A percentile compares a stretch with the other conserved stretches of the same genome.
phyloP scores from a whole-genome alignment of 306 rosid genomes.

The Ceratonia siliqua region DNA sequence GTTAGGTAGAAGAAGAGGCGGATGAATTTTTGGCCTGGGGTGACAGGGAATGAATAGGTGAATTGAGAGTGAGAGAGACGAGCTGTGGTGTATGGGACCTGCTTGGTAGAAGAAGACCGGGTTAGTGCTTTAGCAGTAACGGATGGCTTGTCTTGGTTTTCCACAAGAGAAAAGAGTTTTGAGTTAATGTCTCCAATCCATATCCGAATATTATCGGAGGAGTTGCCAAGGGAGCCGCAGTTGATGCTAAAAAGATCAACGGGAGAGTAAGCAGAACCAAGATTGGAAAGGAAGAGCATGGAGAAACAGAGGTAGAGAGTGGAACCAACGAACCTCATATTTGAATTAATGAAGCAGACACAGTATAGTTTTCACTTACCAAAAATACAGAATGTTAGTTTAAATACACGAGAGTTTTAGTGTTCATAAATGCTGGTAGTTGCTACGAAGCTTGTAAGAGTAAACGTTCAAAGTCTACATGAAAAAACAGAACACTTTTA shows the following conservation, averaged over 20 bases:
- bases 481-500: no score
- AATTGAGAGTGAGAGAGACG: constrained; percentile 42
- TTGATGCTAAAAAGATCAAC: constrained; percentile 30
- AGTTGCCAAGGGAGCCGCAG: constrained; percentile 44
- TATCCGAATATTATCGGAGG: constrained; percentile 10
- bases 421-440: not conserved
- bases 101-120: constrained; percentile 9
- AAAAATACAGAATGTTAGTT: no score
- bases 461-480: not conserved
- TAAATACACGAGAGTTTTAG: no score
- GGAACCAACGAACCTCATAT: constrained; percentile 14
- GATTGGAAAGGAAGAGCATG: not conserved
- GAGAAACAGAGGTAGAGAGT: constrained; percentile 17
- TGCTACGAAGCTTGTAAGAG: not conserved
- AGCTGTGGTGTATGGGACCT: constrained; percentile 29
- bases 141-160: not conserved
- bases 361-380: no score
- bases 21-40: constrained; percentile 40
- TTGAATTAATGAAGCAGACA: not conserved
- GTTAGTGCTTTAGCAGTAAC: not conserved
- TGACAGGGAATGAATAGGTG: constrained; percentile 51
- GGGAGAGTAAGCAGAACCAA: constrained; percentile 34
- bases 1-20: constrained; percentile 49
- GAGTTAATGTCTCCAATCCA: constrained; percentile 44
- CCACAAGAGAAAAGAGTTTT: constrained; percentile 29